Evolutionary conservation across 306 rosid genomes (phyloP).

Genomic region (Rosa persica): DNA sequence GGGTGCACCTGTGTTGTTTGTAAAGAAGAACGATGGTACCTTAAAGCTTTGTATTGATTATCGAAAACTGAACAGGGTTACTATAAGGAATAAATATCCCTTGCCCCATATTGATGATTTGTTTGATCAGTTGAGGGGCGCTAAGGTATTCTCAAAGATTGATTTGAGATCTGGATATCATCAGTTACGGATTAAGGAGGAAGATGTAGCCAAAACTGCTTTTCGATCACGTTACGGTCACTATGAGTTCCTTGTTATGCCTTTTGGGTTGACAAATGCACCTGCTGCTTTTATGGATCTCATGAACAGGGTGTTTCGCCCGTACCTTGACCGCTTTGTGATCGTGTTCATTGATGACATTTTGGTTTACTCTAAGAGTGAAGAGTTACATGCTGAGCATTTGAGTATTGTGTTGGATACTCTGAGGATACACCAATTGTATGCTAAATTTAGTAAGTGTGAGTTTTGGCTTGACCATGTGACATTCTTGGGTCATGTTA

Average conservation of each 20-base stretch:
- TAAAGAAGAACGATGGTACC: no score
- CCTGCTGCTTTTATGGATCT: no score
- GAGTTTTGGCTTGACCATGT: not conserved
- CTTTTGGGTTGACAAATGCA: no score
- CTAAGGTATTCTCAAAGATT: not conserved
- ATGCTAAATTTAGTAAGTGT: not conserved
- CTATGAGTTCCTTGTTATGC: not conserved
- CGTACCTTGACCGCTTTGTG: not conserved
- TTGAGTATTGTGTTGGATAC: not conserved
- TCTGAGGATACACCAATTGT: not conserved
- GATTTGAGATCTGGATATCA: not conserved
- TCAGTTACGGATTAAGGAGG: not conserved
- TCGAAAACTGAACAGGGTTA: not conserved
- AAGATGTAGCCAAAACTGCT: no score
- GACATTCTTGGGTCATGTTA: not conserved
- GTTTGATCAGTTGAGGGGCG: not conserved
- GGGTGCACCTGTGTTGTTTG: no score
- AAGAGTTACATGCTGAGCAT: not conserved
- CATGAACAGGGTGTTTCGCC: no score
- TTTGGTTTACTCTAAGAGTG: not conserved
- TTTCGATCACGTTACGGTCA: not conserved
- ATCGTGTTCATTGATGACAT: not conserved
- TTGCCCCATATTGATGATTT: not conserved
- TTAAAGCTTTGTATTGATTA: no score
- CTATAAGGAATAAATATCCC: not conserved